Evolutionary conservation across 495 filamentous ascomycete species (phyloP).

Genomic region (Lasiosphaeria ovina): DNA sequence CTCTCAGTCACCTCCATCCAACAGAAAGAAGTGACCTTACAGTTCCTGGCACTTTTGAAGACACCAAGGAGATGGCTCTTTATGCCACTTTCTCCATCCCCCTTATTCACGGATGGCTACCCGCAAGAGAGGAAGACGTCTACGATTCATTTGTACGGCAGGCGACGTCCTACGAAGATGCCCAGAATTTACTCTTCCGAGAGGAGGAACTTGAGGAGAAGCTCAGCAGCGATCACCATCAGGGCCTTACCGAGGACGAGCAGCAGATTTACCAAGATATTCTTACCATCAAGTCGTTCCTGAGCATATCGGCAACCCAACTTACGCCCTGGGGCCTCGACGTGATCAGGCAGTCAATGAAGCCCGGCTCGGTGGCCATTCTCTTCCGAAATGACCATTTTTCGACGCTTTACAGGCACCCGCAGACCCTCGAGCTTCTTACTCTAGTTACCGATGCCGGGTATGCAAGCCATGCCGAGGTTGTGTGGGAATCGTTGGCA

Average conservation of each 20-base stretch:
- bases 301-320: constrained; percentile 76
- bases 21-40: constrained; percentile 42
- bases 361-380: constrained; percentile 76
- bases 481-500: constrained; percentile 92
- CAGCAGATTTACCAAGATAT: constrained; percentile 75
- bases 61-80: constrained; percentile 77
- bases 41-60: constrained; percentile 71
- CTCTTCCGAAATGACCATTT: constrained; percentile 98
- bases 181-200: constrained; percentile 80
- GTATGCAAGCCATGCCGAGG: constrained; percentile 81
- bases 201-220: constrained; percentile 87
- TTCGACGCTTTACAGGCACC: constrained; percentile 82
- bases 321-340: constrained; percentile 78
- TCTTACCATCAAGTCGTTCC: constrained; percentile 74
- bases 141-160: constrained; percentile 66
- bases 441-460: constrained; percentile 90
- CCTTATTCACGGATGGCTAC: constrained; percentile 92
- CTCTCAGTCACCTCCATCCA: constrained; percentile 39
- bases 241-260: constrained; percentile 61
- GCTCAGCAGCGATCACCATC: constrained; percentile 49
- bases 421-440: constrained; percentile 64
- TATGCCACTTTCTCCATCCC: constrained; percentile 87
- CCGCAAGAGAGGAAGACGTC: constrained; percentile 57
- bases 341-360: constrained; percentile 60
- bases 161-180: constrained; percentile 83